Conservation (phyloP, 2,329 filamentous ascomycete species). For the Lecanicillium sp. region DNA sequence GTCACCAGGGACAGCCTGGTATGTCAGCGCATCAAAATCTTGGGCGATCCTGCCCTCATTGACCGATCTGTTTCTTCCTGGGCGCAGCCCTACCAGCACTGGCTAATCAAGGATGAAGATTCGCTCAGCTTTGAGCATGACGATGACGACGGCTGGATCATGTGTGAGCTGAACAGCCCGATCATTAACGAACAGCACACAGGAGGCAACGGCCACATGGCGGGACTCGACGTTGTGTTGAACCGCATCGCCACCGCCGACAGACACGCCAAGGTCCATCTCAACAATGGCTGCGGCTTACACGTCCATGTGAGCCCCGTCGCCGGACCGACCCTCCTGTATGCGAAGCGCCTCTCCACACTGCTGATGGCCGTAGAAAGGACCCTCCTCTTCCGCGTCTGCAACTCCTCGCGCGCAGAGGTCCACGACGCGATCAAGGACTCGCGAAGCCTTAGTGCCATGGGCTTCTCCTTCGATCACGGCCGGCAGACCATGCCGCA, state of each 20-base stretch:
- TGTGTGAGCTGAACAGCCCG: too few species aligned
- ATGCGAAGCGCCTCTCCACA: conserved; percentile 73
- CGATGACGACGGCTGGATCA: neutral
- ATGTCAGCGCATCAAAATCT: neutral
- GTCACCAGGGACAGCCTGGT: neutral
- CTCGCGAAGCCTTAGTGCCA: neutral
- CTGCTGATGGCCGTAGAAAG: conserved; percentile 38
- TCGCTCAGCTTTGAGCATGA: conserved; percentile 1
- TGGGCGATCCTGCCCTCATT: neutral
- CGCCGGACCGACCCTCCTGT: conserved; percentile 45
- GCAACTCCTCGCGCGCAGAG: conserved; percentile 1
- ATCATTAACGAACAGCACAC: too few species aligned
- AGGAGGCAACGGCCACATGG: too few species aligned
- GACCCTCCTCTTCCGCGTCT: conserved; percentile 10
- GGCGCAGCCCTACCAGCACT: neutral
- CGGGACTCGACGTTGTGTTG: conserved; percentile 7
- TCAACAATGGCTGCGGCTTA: conserved; percentile 9
- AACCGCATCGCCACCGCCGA: conserved; percentile 1
- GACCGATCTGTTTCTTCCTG: neutral
- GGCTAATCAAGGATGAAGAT: conserved; percentile 1
- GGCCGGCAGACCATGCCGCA: neutral
- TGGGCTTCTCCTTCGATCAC: neutral
- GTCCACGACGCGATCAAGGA: neutral
- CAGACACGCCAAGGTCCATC: neutral
- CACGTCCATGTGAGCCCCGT: conserved; percentile 11